A percentile compares a stretch with the other conserved stretches of the same genome.
These are phyloP conservation scores for Symbiodinium natans DNA, from an alignment of 73 alveolate genomes.

Conservation along the genomic window DNA sequence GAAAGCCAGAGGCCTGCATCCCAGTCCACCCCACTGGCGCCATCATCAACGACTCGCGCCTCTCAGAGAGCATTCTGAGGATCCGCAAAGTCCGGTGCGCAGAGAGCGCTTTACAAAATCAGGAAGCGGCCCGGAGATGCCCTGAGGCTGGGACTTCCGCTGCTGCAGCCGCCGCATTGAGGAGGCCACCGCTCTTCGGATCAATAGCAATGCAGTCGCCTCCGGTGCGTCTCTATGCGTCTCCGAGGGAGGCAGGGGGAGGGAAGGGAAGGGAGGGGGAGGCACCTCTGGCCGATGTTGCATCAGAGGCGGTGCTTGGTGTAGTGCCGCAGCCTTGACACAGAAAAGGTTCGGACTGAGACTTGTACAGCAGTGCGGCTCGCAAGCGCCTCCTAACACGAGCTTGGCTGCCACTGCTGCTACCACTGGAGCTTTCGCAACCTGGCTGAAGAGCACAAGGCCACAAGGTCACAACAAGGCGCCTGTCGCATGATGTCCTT, in stretches of 20 bases:
- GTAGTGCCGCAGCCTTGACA: conserved; percentile 51
- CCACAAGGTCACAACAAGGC: no score
- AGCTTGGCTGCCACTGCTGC: conserved; percentile 53
- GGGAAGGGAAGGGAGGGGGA: not conserved
- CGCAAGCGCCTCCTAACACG: conserved; percentile 2
- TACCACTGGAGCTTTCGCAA: conserved; percentile 64
- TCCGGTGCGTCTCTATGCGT: not conserved
- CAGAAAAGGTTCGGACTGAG: no score
- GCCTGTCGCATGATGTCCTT: no score
- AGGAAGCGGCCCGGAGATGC: not conserved
- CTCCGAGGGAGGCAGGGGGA: no score
- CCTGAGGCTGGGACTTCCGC: conserved; percentile 1
- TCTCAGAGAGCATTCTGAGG: not conserved
- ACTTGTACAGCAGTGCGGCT: not conserved
- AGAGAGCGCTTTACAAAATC: not conserved
- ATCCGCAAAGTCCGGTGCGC: not conserved
- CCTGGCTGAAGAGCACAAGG: not conserved
- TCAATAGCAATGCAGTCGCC: conserved; percentile 69
- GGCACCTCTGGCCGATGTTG: conserved; percentile 56
- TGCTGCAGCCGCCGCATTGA: conserved; percentile 76
- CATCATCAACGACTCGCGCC: conserved; percentile 66
- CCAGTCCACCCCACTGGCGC: conserved; percentile 78
- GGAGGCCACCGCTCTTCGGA: conserved; percentile 74
- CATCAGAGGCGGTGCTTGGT: conserved; percentile 67
- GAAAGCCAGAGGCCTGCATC: conserved; percentile 15